These are phyloP conservation scores for Colletotrichum siamense DNA, from an alignment of 2,329 filamentous ascomycete species.

Conservation along the genomic window DNA sequence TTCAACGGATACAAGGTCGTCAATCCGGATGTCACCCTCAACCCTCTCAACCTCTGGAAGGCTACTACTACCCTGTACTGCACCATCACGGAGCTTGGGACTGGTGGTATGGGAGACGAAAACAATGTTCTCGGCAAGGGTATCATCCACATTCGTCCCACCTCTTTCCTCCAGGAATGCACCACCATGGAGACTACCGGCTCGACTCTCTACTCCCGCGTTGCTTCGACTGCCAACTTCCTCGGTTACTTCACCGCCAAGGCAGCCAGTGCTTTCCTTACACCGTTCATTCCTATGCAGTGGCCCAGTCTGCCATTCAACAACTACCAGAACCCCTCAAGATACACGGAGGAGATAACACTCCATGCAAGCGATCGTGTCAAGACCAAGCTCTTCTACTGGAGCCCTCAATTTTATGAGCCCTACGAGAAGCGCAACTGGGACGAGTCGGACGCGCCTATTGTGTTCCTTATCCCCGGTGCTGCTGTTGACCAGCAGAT, in stretches of 20 bases:
- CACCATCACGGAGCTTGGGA: slow-evolving; percentile 51
- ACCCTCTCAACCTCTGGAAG: slow-evolving; percentile 62
- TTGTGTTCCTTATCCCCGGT: slow-evolving; percentile 67
- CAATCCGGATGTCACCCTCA: slow-evolving; percentile 63
- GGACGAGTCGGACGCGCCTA: slow-evolving; percentile 38
- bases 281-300: slow-evolving; percentile 59
- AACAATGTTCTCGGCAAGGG: slow-evolving; percentile 60
- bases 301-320: slow-evolving; percentile 53
- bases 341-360: slow-evolving; percentile 43
- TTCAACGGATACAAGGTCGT: slow-evolving; percentile 69
- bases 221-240: slow-evolving; percentile 54
- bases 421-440: slow-evolving; percentile 25
- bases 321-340: slow-evolving; percentile 58
- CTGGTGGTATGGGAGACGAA: slow-evolving; percentile 30
- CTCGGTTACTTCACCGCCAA: slow-evolving; percentile 61
- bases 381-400: slow-evolving; percentile 58
- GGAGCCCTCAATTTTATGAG: slow-evolving; percentile 51
- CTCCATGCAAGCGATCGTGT: slow-evolving; percentile 59
- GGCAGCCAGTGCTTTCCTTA: slow-evolving; percentile 57
- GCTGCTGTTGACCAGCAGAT: slow-evolving; percentile 69
- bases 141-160: slow-evolving; percentile 59
- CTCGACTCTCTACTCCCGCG: slow-evolving; percentile 47
- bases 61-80: slow-evolving; percentile 68
- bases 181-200: slow-evolving; percentile 58
- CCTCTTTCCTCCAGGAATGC: slow-evolving; percentile 60